Evolutionary conservation across 2,329 filamentous ascomycete genomes (phyloP).

Genomic region (Clarireedia homoeocarpa): DNA sequence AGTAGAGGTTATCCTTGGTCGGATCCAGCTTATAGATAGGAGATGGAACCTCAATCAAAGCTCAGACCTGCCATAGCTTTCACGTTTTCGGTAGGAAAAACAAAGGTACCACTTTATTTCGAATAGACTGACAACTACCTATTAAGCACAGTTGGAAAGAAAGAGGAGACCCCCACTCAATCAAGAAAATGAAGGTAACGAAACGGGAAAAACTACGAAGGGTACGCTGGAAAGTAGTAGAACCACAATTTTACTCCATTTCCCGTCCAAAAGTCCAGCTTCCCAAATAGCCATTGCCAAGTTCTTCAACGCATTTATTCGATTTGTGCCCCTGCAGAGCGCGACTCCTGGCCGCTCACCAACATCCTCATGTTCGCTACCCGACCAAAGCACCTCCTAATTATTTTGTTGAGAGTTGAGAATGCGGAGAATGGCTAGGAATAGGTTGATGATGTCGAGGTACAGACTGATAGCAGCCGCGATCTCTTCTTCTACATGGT

Average conservation of each 20-base stretch:
- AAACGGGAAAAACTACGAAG: neutral
- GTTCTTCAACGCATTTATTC: neutral
- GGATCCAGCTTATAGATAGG: neutral
- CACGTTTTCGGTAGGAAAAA: neutral
- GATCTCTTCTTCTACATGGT: slow-evolving; percentile 97
- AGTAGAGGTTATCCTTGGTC: neutral
- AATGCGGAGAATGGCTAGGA: slow-evolving; percentile 86
- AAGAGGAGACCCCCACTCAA: no score
- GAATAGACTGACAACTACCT: no score
- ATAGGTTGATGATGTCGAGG: slow-evolving; percentile 93
- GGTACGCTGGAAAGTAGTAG: no score
- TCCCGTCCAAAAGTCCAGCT: neutral
- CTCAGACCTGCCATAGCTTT: neutral
- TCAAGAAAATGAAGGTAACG: neutral
- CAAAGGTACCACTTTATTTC: neutral
- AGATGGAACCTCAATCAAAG: neutral
- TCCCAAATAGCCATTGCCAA: neutral
- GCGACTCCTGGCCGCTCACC: neutral
- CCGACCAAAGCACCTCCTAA: slow-evolving; percentile 37
- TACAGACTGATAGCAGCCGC: slow-evolving; percentile 92
- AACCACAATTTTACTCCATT: no score
- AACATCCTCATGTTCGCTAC: neutral
- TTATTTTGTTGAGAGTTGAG: slow-evolving; percentile 95
- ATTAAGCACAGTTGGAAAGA: no score
- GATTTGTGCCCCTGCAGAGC: neutral